Evolutionary conservation across 2,329 filamentous ascomycete genomes (phyloP).

Genomic region (Aspergillus sp.): DNA sequence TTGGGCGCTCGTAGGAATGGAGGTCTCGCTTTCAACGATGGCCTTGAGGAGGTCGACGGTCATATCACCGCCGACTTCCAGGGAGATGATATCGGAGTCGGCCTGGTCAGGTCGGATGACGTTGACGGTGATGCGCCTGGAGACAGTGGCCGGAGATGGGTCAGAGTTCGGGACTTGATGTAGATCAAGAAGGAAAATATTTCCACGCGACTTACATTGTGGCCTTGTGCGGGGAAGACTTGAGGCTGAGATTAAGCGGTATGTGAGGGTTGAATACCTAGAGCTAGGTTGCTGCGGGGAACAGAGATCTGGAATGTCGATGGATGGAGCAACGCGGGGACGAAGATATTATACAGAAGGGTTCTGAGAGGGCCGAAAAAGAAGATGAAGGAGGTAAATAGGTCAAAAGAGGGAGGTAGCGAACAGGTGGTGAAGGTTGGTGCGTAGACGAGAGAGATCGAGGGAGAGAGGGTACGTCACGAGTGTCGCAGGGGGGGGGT

Average conservation of each 20-base stretch:
- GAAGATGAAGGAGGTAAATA: not conserved
- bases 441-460: not conserved
- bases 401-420: not conserved
- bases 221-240: conserved; percentile 4
- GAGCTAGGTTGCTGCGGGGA: not conserved
- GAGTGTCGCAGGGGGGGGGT: not conserved
- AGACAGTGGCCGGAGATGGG: not conserved
- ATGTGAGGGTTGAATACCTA: not conserved
- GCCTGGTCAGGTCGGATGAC: conserved; percentile 71
- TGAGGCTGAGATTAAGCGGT: not conserved
- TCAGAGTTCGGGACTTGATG: not conserved
- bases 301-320: not conserved
- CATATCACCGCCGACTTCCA: conserved; percentile 80
- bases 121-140: conserved; percentile 82
- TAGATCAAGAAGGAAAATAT: not conserved
- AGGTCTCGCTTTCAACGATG: conserved; percentile 80
- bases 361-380: not conserved
- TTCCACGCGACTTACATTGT: conserved; percentile 18
- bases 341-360: not conserved
- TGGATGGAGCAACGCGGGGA: not conserved
- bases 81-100: conserved; percentile 72
- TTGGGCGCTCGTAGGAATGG: conserved; percentile 69
- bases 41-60: conserved; percentile 82
- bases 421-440: not conserved
- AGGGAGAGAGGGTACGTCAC: not conserved